A percentile compares a stretch with the other conserved stretches of the same genome.
phyloP scores from a whole-genome alignment of 1,284 basidiomycete species.

The Xerocomus amazonicus region DNA sequence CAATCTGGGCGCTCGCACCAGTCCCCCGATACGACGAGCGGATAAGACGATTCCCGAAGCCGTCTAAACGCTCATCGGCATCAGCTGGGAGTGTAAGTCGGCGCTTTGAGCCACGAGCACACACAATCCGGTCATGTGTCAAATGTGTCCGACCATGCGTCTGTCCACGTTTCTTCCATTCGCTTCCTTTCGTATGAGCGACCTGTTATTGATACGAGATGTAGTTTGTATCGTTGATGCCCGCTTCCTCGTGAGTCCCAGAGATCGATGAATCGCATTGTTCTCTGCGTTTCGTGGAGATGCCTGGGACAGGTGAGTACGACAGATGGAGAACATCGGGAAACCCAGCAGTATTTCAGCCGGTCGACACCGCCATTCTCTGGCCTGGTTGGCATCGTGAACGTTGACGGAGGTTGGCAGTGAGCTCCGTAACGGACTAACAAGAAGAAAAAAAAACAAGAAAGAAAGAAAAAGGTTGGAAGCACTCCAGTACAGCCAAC shows the following conservation, averaged over 20 bases:
- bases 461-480: background rate
- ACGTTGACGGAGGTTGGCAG: background rate
- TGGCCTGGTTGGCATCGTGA: background rate
- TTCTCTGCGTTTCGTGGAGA: too few relatives aligned
- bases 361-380: background rate
- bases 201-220: background rate
- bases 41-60: slow-evolving; percentile 3
- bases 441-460: background rate
- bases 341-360: background rate
- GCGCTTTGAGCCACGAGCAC: background rate
- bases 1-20: slow-evolving; percentile 15
- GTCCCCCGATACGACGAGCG: background rate
- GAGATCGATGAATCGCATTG: too few relatives aligned
- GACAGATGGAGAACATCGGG: background rate
- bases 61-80: background rate
- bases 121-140: background rate
- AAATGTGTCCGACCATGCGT: background rate
- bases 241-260: too few relatives aligned
- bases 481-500: background rate
- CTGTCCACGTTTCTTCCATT: background rate
- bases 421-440: background rate
- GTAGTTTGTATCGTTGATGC: background rate
- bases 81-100: background rate
- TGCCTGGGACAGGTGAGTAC: background rate
- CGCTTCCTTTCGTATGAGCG: too few relatives aligned